Conservation (phyloP, 1,139 yeast genomes). For the Magnusiomyces paraingens region DNA sequence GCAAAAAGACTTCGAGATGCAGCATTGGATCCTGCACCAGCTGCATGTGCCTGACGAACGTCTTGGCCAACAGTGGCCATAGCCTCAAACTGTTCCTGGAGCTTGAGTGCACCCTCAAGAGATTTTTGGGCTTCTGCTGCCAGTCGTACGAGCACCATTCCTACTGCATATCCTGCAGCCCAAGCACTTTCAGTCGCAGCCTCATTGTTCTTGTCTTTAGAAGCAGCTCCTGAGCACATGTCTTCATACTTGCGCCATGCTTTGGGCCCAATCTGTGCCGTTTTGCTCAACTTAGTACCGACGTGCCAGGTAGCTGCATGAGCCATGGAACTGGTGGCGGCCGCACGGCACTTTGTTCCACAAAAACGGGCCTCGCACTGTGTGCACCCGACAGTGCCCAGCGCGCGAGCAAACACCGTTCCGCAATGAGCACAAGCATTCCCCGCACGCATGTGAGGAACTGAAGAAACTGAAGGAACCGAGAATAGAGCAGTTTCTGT, state of each 20-base stretch:
- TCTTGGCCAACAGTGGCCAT: slow-evolving; percentile 71
- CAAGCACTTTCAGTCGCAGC: slow-evolving; percentile 45
- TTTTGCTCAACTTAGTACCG: neutral
- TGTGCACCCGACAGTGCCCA: slow-evolving; percentile 40
- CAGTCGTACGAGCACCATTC: slow-evolving; percentile 47
- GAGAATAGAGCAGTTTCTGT: slow-evolving; percentile 57
- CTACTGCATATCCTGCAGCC: slow-evolving; percentile 63
- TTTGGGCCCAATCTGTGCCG: slow-evolving; percentile 36
- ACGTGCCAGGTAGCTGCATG: slow-evolving; percentile 58
- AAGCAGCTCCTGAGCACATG: slow-evolving; percentile 38
- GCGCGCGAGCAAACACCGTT: slow-evolving; percentile 43
- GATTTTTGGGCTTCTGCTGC: slow-evolving; percentile 35
- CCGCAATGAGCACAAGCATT: slow-evolving; percentile 73
- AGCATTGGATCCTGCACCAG: slow-evolving; percentile 53
- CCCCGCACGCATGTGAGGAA: slow-evolving; percentile 55
- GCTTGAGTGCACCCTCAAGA: slow-evolving; percentile 12
- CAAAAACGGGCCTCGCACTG: slow-evolving; percentile 27
- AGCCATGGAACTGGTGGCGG: slow-evolving; percentile 33
- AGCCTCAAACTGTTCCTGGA: slow-evolving; percentile 45
- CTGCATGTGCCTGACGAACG: slow-evolving; percentile 52
- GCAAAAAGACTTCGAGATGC: slow-evolving; percentile 41
- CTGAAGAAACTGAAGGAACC: slow-evolving; percentile 65
- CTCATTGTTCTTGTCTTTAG: neutral
- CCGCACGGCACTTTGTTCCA: slow-evolving; percentile 28
- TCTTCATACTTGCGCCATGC: slow-evolving; percentile 52